Conservation (phyloP, 2,329 filamentous ascomycete genomes). For the Ophiosphaerella herpotricha region DNA sequence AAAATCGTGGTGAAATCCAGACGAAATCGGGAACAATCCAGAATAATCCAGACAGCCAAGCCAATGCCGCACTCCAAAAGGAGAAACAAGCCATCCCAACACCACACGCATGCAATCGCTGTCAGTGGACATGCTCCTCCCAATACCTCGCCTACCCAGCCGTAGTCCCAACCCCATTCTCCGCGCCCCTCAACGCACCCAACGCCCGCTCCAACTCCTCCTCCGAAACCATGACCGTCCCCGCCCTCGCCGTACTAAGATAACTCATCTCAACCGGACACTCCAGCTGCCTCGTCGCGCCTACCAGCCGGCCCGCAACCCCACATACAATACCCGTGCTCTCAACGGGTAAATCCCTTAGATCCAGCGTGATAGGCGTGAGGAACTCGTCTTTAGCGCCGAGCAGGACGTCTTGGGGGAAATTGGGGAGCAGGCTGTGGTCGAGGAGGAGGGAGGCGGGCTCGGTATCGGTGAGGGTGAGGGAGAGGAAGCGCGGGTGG, state of each 20-base stretch:
- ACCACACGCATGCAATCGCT: too few species aligned
- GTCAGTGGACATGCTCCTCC: too few species aligned
- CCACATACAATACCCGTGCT: slow-evolving; percentile 95
- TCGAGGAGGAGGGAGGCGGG: slow-evolving; percentile 76
- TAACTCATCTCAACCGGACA: slow-evolving; percentile 78
- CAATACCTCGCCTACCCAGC: too few species aligned
- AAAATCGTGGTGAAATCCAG: too few species aligned
- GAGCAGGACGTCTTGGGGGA: slow-evolving; percentile 67
- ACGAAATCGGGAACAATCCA: too few species aligned
- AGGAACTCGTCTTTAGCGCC: slow-evolving; percentile 73
- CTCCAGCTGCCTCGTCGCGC: slow-evolving; percentile 61
- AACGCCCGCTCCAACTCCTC: slow-evolving; percentile 76
- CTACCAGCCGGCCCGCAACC: slow-evolving; percentile 80
- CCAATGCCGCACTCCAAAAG: too few species aligned
- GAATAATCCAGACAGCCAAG: too few species aligned
- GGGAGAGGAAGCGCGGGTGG: slow-evolving; percentile 70
- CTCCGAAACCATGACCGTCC: slow-evolving; percentile 82
- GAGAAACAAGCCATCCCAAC: too few species aligned
- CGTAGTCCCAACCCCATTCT: slow-evolving; percentile 23
- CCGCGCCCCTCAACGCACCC: slow-evolving; percentile 62
- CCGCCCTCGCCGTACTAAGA: slow-evolving; percentile 83
- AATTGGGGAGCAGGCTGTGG: slow-evolving; percentile 65
- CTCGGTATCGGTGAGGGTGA: slow-evolving; percentile 74
- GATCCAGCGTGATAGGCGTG: slow-evolving; percentile 86
- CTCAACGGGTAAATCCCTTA: slow-evolving; percentile 79